Evolutionary conservation across 345 rosid genomes (phyloP).

Genomic region (Populus alba): DNA sequence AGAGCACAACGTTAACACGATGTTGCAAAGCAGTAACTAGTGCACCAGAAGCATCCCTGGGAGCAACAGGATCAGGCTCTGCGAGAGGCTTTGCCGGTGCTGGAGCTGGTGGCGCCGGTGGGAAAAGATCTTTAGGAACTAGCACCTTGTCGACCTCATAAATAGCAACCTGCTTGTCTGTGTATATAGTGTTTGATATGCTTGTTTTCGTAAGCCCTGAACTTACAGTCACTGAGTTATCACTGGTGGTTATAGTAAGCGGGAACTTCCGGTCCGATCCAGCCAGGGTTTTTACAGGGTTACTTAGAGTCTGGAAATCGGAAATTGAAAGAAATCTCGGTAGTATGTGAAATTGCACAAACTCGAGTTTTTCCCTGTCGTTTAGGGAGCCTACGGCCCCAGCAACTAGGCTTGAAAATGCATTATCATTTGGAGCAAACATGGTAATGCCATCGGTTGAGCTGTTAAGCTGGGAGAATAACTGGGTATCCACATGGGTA

Average conservation of each 20-base stretch:
- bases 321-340: constrained; percentile 3
- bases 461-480: constrained; percentile 19
- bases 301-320: constrained; percentile 19
- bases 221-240: constrained; percentile 8
- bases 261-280: constrained; percentile 10
- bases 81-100: constrained; percentile 23
- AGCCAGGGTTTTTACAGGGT: constrained; percentile 22
- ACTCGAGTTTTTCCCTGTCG: constrained; percentile 9
- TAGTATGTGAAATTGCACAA: constrained; percentile 18
- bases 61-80: background rate
- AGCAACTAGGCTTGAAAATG: constrained; percentile 15
- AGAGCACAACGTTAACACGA: no score
- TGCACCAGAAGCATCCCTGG: background rate
- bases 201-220: constrained; percentile 21
- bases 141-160: constrained; percentile 20
- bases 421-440: constrained; percentile 20
- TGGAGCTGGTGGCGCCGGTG: constrained; percentile 16
- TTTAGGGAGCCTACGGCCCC: constrained; percentile 10
- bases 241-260: constrained; percentile 9
- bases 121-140: constrained; percentile 18
- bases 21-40: background rate
- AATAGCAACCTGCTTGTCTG: constrained; percentile 19
- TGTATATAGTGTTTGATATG: constrained; percentile 10
- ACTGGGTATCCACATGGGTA: constrained; percentile 10
- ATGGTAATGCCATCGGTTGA: constrained; percentile 24